Evolutionary conservation across 1,284 basidiomycete species (phyloP).

Genomic region (Boletus sp.): DNA sequence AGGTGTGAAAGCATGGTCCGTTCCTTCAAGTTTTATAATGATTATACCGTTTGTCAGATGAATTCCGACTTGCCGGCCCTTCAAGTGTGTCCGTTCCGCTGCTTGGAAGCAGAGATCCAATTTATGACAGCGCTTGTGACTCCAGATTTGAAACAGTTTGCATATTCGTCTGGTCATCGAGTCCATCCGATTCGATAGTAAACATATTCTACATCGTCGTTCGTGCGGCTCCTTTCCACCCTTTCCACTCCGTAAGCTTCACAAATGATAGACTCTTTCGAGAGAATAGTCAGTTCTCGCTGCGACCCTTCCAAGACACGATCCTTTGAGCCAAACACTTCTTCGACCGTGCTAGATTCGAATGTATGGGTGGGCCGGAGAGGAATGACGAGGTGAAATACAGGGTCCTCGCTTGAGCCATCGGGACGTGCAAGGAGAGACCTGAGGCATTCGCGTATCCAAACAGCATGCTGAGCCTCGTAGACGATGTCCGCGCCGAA

Average conservation of each 20-base stretch:
- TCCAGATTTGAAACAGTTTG: background rate
- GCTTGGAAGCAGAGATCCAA: too few species aligned
- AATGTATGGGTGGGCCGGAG: slow-evolving; percentile 64
- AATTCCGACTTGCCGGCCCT: too few species aligned
- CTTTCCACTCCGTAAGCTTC: slow-evolving; percentile 44
- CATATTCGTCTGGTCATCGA: slow-evolving; percentile 1
- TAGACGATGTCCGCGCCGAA: slow-evolving; percentile 81
- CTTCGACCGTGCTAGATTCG: slow-evolving; percentile 64
- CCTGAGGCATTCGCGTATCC: slow-evolving; percentile 64
- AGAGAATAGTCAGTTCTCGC: slow-evolving; percentile 46
- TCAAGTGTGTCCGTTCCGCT: too few species aligned
- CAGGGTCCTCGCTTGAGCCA: slow-evolving; percentile 16
- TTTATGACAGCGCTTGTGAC: background rate
- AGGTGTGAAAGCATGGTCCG: too few species aligned
- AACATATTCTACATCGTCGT: slow-evolving; percentile 61
- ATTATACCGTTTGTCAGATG: too few species aligned
- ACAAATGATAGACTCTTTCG: slow-evolving; percentile 58
- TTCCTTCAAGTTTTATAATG: too few species aligned
- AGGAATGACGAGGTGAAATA: slow-evolving; percentile 78
- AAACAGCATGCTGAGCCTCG: slow-evolving; percentile 66
- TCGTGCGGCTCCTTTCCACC: slow-evolving; percentile 27
- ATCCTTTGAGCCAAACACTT: slow-evolving; percentile 48
- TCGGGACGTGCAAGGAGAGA: slow-evolving; percentile 55
- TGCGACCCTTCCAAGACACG: slow-evolving; percentile 12
- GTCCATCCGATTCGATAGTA: slow-evolving; percentile 71